Evolutionary conservation across 1,139 yeast genomes (phyloP), one percentile per base, ranked within the genome.

Genomic region (Ogataea hybrid): DNA sequence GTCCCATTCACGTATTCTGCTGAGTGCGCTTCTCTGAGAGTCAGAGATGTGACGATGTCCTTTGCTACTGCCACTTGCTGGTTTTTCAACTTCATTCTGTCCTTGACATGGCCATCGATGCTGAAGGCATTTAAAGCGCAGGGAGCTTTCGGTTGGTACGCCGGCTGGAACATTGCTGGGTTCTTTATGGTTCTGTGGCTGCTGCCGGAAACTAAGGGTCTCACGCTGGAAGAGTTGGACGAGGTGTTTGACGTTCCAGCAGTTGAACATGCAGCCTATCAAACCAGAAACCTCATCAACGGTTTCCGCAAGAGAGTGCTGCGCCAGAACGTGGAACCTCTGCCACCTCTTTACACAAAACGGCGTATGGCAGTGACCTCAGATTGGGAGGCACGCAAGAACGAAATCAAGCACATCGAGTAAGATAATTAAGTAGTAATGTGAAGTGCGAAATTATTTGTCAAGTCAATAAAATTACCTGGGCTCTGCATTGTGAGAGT

Each of bases 141-240:
- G 49, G 96, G 96, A 61, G 95, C 95, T 2, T 88, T 87, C 61
- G 88, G 92, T n/a, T 87, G 81, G 73, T 87, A 86, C 56, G 95
- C 95, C 1, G 95, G 84, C 11, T 84, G 95, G 92, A 87, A 87
- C 60, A 58, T 84, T 40, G 70, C 83, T 42, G 94, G 92, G 0
- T 84, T 80, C 69, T 77, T 81, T 66, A 54, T 81, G 59, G 87
- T 81, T 4, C 66, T 80, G 46, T 77, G 81, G 74, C 71, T 79
- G 64, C 65, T 81, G 41, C 86, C 88, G 3, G 89, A 82, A 59
- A 81, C 89, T n/a, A 81, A 81, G 63, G 77, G 81, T 18, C 69
- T 79, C 53, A 80, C 88, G 0, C 70, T 81, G 59, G 88, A 81
- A 63, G 89, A 81, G 59, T 72, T 81, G 62, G 87, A 81, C 56